These are phyloP conservation scores for Tetrahymena malaccensis DNA, from an alignment of 73 alveolate genomes.

Conservation along the genomic window DNA sequence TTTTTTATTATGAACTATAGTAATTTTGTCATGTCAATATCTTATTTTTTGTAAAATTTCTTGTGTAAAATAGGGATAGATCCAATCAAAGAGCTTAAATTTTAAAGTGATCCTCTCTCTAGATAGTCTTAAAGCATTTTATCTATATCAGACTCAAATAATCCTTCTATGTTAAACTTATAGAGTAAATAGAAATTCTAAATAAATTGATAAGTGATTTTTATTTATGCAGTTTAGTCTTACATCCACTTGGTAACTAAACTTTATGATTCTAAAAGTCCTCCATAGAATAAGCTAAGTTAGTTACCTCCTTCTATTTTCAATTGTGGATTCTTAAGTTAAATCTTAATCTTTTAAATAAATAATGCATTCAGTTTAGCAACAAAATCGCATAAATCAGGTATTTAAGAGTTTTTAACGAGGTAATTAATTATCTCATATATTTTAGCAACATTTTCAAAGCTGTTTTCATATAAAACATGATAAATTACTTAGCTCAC, in stretches of 20 bases:
- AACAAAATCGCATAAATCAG: background rate
- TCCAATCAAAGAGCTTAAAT: background rate
- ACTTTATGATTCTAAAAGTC: background rate
- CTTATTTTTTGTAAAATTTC: background rate
- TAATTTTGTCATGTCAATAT: background rate
- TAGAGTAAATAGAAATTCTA: background rate
- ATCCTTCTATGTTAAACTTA: background rate
- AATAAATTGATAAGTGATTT: background rate
- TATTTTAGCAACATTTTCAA: background rate
- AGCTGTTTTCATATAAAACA: background rate
- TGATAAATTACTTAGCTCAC: background rate
- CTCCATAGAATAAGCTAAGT: background rate
- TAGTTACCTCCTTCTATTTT: background rate
- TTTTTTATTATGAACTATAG: background rate
- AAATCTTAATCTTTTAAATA: background rate
- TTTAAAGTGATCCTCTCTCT: background rate
- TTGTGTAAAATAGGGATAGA: background rate
- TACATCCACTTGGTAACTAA: background rate
- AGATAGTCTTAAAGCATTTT: background rate
- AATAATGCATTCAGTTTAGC: background rate
- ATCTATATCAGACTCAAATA: background rate
- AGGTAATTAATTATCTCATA: background rate
- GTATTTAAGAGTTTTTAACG: background rate
- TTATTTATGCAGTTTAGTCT: background rate
- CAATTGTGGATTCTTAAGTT: background rate